Evolutionary conservation across 768 basidiomycete genomes (phyloP).

Genomic region (Lactifluus pinguis): DNA sequence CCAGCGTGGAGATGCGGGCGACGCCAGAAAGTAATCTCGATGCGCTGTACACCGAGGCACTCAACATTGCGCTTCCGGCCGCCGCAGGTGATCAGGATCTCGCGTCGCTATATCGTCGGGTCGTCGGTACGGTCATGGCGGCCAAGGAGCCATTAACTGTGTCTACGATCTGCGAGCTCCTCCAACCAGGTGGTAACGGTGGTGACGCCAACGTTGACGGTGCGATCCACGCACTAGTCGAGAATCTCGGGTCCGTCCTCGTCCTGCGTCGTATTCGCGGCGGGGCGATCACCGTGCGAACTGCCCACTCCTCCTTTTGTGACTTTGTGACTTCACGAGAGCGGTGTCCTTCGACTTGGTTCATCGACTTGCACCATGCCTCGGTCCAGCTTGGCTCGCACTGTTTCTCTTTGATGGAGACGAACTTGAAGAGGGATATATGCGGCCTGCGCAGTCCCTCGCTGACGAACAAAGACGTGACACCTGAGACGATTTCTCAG

Average conservation of each 20-base stretch:
- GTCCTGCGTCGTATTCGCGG: neutral
- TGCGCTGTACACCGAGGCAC: slow-evolving; percentile 2
- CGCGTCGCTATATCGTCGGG: neutral
- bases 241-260: slow-evolving; percentile 14
- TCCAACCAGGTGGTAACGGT: neutral
- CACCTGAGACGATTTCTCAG: neutral
- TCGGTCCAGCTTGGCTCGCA: slow-evolving; percentile 2
- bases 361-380: neutral
- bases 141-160: slow-evolving; percentile 9
- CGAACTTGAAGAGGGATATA: slow-evolving; percentile 7
- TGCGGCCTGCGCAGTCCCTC: neutral
- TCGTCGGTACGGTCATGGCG: slow-evolving; percentile 8
- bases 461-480: neutral
- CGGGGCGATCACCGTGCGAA: slow-evolving; percentile 6
- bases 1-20: neutral
- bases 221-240: neutral
- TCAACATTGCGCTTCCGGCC: slow-evolving; percentile 4
- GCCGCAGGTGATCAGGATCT: neutral
- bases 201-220: neutral
- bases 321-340: slow-evolving; percentile 9
- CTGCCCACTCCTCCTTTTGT: slow-evolving; percentile 8
- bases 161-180: slow-evolving; percentile 2
- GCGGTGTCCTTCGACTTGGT: slow-evolving; percentile 8
- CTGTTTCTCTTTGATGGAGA: slow-evolving; percentile 10
- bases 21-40: slow-evolving; percentile 7